Evolutionary conservation across 2,329 filamentous ascomycete genomes (phyloP).

Genomic region (Monosporascus cannonballus): DNA sequence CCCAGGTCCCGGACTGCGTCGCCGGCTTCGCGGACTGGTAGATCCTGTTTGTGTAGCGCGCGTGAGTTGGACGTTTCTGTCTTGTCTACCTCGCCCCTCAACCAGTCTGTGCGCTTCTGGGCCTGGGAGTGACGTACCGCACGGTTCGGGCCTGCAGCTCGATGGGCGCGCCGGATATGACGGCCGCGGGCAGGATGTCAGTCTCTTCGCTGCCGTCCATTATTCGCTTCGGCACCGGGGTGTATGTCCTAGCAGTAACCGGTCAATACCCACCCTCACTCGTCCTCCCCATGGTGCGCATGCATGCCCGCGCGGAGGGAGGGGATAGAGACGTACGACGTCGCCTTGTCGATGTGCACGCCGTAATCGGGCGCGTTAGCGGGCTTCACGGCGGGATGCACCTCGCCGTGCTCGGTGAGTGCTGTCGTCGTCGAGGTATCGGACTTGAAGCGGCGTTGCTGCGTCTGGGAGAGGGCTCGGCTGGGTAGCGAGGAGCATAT

Average conservation of each 20-base stretch:
- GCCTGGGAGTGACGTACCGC: constrained; percentile 53
- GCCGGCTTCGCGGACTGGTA: constrained; percentile 90
- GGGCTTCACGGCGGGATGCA: constrained; percentile 30
- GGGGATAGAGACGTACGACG: constrained; percentile 61
- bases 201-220: constrained; percentile 86
- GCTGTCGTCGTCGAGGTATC: constrained; percentile 30
- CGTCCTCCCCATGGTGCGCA: not conserved
- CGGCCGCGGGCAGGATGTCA: constrained; percentile 69
- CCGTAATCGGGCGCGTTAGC: constrained; percentile 75
- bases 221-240: constrained; percentile 80
- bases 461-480: constrained; percentile 29
- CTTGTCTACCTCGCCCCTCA: too few relatives aligned
- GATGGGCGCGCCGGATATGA: constrained; percentile 85
- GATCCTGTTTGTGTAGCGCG: constrained; percentile 54
- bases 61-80: not conserved
- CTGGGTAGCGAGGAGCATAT: constrained; percentile 29
- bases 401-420: constrained; percentile 29
- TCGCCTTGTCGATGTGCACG: constrained; percentile 77
- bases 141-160: constrained; percentile 93
- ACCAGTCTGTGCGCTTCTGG: not conserved
- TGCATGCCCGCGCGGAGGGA: not conserved
- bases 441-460: constrained; percentile 45
- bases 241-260: constrained; percentile 63
- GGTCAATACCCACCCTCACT: constrained; percentile 2
- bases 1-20: constrained; percentile 89